Percentiles rank a stretch among this genome's conserved stretches.
phyloP scores from a whole-genome alignment of 495 filamentous ascomycete species.

The Trichoderma erinaceum region DNA sequence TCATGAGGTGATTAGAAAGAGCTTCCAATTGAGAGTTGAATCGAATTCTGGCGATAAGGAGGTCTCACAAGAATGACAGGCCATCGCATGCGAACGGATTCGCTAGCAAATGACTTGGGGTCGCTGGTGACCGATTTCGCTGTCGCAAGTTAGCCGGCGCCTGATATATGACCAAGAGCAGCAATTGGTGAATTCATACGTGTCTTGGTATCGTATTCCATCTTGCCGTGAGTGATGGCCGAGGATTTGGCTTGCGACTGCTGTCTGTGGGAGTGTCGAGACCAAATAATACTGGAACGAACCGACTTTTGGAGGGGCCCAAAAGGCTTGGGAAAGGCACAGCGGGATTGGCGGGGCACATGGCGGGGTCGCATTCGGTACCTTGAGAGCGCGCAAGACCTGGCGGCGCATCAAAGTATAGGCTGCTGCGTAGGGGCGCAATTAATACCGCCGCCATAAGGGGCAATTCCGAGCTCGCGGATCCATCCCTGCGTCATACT shows the following conservation, averaged over 20 bases:
- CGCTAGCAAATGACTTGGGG: slow-evolving; percentile 76
- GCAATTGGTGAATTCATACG: slow-evolving; percentile 13
- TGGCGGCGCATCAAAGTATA: not conserved
- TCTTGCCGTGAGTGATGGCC: slow-evolving; percentile 21
- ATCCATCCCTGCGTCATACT: slow-evolving; percentile 1
- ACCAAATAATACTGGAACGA: not conserved
- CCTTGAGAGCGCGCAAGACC: not conserved
- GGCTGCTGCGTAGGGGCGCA: not conserved
- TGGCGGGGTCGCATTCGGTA: not conserved
- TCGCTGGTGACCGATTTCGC: slow-evolving; percentile 75
- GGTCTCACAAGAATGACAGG: slow-evolving; percentile 76
- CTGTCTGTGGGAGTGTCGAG: not conserved
- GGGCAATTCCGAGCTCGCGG: slow-evolving; percentile 8
- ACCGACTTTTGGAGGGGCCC: not conserved
- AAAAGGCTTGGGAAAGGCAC: not conserved
- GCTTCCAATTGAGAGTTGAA: not conserved
- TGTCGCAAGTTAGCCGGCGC: slow-evolving; percentile 28
- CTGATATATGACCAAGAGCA: not conserved
- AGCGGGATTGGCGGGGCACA: slow-evolving; percentile 5
- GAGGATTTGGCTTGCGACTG: not conserved
- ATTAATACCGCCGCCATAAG: not conserved
- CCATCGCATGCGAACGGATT: slow-evolving; percentile 81
- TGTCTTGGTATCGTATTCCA: slow-evolving; percentile 60
- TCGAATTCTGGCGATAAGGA: not conserved
- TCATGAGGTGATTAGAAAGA: not conserved